Evolutionary conservation across 495 filamentous ascomycete species (phyloP).

Genomic region (Aspergillus bertholletiae): DNA sequence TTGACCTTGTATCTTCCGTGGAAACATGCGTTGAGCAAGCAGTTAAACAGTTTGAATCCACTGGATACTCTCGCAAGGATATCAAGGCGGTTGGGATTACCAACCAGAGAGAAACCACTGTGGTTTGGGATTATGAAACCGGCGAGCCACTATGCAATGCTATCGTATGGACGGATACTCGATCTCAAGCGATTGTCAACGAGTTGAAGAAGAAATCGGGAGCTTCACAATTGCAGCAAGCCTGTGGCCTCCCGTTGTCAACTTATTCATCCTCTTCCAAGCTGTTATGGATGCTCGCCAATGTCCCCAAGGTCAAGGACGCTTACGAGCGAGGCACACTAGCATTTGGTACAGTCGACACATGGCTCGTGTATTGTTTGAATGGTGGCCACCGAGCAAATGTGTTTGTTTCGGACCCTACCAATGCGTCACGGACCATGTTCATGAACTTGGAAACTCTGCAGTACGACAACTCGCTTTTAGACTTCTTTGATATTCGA

Average conservation of each 20-base stretch:
- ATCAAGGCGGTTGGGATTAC: conserved; percentile 89
- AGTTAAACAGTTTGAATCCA: conserved; percentile 60
- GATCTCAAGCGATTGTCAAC: conserved; percentile 72
- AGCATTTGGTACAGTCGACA: conserved; percentile 89
- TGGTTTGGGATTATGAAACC: conserved; percentile 86
- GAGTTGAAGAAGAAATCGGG: conserved; percentile 64
- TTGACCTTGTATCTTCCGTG: conserved; percentile 74
- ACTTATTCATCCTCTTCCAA: conserved; percentile 94
- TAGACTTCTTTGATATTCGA: conserved; percentile 82
- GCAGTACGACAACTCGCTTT: conserved; percentile 77
- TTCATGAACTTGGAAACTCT: conserved; percentile 86
- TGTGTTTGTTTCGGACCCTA: conserved; percentile 83
- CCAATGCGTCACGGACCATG: conserved; percentile 94
- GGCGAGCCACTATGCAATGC: conserved; percentile 86
- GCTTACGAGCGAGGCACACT: conserved; percentile 77
- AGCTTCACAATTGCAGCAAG: conserved; percentile 61
- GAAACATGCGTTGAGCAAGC: conserved; percentile 80
- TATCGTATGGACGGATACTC: conserved; percentile 92
- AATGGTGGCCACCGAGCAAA: conserved; percentile 71
- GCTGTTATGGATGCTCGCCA: conserved; percentile 77
- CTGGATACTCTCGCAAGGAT: conserved; percentile 61
- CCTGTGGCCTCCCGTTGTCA: conserved; percentile 87
- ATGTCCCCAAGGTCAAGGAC: conserved; percentile 67
- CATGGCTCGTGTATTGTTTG: conserved; percentile 87
- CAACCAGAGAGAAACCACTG: conserved; percentile 91